Base-by-base conservation (phyloP, 257 asterid species). In the Gentiana dahurica region DNA sequence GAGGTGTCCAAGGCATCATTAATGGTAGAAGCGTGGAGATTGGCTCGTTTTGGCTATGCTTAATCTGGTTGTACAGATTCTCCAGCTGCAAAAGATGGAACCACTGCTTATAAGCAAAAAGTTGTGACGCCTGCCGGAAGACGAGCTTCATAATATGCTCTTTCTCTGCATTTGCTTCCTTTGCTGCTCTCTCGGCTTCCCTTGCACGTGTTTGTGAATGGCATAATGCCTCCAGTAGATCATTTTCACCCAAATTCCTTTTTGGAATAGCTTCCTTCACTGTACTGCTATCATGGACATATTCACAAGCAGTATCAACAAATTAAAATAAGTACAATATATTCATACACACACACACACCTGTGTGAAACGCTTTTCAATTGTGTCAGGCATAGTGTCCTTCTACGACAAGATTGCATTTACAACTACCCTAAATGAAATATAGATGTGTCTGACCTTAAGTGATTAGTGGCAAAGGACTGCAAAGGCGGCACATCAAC, bases 181-280 rank as follows among this genome's bases (percentile, higher is more conserved):
- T 75, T 65, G 96, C 95, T 34, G 74, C 90, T 58, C 44, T 71
- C 79, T 87, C 97, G 1, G 97, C 96, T 74, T 87, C 94, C 71
- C 97, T 82, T 62, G 96, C 97, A 37, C 97, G 96, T 4, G 96
- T 84, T 79, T 90, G 97, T 33, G 96, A 90, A 66, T 82, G 97
- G 9, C 89, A 52, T 8, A 90, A 81, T 11, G 96, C 97, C 69
- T 87, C 85, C 60, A 87, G 70, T 43, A 90, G 72, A 15, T 72
- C 80, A 3, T 70, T 66, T 39, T 68, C 78, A 0, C 43, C 54
- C 5, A 35, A 53, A 2, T 43, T 63, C 59, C 33, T 44, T 53
- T 64, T 80, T 11, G 58, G 55, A 49, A 11, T 49, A 24, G 65
- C 1, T 41, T 10, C 43, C 59, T 73, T 73, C 36, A 62, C 67